phyloP scores from a whole-genome alignment of 1,284 basidiomycete genomes.

The Malassezia sympodialis region DNA sequence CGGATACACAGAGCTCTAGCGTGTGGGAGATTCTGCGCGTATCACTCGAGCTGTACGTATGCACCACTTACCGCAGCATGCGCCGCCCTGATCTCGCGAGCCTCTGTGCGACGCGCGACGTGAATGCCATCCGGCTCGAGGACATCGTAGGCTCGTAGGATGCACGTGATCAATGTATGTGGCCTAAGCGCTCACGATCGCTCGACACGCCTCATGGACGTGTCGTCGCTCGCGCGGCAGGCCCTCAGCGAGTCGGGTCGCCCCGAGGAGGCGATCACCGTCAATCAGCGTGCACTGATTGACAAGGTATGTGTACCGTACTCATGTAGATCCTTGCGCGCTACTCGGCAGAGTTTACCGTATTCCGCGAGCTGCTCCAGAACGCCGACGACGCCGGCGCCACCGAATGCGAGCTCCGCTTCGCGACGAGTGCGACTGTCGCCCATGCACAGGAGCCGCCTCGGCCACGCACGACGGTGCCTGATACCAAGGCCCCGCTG shows the following conservation, averaged over 20 bases:
- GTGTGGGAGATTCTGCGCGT: slow-evolving; percentile 46
- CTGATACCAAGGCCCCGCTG: slow-evolving; percentile 44
- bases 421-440: slow-evolving; percentile 28
- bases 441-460: slow-evolving; percentile 7
- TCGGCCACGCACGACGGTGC: slow-evolving; percentile 8
- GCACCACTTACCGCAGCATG: slow-evolving; percentile 9
- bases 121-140: slow-evolving; percentile 27
- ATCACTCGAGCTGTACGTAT: slow-evolving; percentile 29
- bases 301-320: slow-evolving; percentile 21
- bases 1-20: slow-evolving; percentile 24
- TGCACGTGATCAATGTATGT: not conserved
- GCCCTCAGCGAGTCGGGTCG: slow-evolving; percentile 33
- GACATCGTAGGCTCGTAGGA: slow-evolving; percentile 23
- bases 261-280: slow-evolving; percentile 65
- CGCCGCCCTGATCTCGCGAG: slow-evolving; percentile 36
- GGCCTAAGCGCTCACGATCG: not conserved
- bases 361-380: slow-evolving; percentile 83
- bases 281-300: slow-evolving; percentile 65
- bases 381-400: slow-evolving; percentile 92
- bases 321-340: slow-evolving; percentile 62
- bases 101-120: slow-evolving; percentile 22
- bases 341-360: slow-evolving; percentile 72
- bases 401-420: slow-evolving; percentile 41
- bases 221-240: slow-evolving; percentile 13
- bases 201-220: not conserved